A percentile compares a stretch with the other conserved stretches of the same genome.
Evolutionary conservation across 163 green algal genomes (phyloP).

Genomic region (Coccomyxa subellipsoidea): DNA sequence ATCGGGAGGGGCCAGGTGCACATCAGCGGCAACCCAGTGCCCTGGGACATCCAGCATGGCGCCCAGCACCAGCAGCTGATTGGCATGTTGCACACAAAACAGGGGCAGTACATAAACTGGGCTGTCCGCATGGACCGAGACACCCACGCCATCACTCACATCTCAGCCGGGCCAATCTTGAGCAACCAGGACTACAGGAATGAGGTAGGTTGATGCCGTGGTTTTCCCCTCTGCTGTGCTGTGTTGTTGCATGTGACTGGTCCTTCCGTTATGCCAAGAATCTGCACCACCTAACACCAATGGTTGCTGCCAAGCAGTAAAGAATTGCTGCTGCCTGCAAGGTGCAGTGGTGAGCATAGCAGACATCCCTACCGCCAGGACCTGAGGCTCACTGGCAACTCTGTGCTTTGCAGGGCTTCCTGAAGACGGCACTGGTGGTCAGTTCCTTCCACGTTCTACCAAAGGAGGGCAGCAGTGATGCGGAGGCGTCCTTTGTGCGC

Average conservation of each 20-base stretch:
- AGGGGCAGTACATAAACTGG: slow-evolving; percentile 6
- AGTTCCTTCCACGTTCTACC: slow-evolving; percentile 11
- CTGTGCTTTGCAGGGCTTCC: neutral
- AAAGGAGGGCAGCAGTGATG: neutral
- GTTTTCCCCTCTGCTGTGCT: neutral
- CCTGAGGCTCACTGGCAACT: too few relatives aligned
- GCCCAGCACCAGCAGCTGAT: neutral
- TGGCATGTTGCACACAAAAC: neutral
- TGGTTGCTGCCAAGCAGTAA: too few relatives aligned
- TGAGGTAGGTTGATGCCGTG: too few relatives aligned
- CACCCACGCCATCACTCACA: neutral
- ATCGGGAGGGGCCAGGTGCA: neutral
- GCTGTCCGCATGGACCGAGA: slow-evolving; percentile 1
- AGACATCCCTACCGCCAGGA: too few relatives aligned
- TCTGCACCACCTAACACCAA: too few relatives aligned
- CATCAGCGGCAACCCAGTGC: slow-evolving; percentile 1
- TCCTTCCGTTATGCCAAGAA: neutral
- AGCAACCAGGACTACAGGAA: neutral
- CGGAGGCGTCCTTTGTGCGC: neutral
- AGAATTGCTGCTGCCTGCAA: too few relatives aligned
- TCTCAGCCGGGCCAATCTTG: neutral
- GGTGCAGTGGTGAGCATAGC: too few relatives aligned
- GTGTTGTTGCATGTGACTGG: neutral
- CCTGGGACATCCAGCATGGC: slow-evolving; percentile 5
- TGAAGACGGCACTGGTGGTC: slow-evolving; percentile 8